Percentiles rank a stretch among this genome's conserved stretches.
Conservation (phyloP, 768 basidiomycete genomes). For the Boletus edulis region DNA sequence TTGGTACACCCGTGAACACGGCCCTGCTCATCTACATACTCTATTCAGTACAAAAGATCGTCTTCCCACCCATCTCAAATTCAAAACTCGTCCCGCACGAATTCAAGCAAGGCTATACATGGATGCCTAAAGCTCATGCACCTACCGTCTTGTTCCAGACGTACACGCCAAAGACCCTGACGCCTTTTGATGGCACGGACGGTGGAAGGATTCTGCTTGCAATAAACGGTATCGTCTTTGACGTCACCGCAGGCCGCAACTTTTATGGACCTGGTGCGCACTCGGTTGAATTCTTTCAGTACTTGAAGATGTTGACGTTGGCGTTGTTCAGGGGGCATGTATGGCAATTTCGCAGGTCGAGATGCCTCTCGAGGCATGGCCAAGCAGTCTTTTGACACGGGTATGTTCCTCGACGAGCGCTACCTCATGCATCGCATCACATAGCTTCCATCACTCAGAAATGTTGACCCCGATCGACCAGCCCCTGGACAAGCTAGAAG, state of each 20-base stretch:
- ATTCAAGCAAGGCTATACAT: slow-evolving; percentile 85
- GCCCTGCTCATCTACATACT: slow-evolving; percentile 76
- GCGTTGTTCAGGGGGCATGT: slow-evolving; percentile 74
- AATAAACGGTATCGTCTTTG: slow-evolving; percentile 87
- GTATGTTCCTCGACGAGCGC: slow-evolving; percentile 41
- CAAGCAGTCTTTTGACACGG: slow-evolving; percentile 92
- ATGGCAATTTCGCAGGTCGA: slow-evolving; percentile 95
- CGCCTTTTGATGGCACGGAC: slow-evolving; percentile 61
- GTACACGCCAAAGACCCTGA: slow-evolving; percentile 77
- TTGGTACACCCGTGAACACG: slow-evolving; percentile 76
- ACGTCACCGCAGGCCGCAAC: slow-evolving; percentile 82
- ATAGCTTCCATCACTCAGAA: slow-evolving; percentile 41
- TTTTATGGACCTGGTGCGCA: slow-evolving; percentile 94
- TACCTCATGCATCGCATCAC: background rate
- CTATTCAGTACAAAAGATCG: slow-evolving; percentile 69
- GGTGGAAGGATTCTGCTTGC: slow-evolving; percentile 78
- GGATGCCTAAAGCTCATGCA: slow-evolving; percentile 84
- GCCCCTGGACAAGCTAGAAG: slow-evolving; percentile 78
- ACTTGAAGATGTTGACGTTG: background rate
- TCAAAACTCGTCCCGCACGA: slow-evolving; percentile 56
- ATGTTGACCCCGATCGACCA: slow-evolving; percentile 90
- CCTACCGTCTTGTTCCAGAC: slow-evolving; percentile 73
- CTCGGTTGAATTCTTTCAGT: background rate
- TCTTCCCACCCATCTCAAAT: slow-evolving; percentile 63
- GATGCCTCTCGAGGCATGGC: slow-evolving; percentile 98